Evolutionary conservation across 2,329 filamentous ascomycete genomes (phyloP).

Genomic region (Trichoderma asperellum): DNA sequence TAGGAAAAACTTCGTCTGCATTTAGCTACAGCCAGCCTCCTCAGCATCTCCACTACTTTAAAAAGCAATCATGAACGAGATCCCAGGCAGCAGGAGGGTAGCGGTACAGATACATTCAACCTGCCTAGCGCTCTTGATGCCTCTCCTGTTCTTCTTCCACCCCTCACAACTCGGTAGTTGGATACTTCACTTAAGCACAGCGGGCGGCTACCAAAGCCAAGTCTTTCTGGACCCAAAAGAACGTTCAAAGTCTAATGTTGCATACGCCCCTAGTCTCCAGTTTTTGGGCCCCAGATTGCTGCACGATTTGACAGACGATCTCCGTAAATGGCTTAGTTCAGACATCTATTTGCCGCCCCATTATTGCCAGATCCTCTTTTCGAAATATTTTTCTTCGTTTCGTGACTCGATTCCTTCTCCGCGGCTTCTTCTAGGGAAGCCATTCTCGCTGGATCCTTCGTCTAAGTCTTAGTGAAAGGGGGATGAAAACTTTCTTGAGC

Average conservation of each 20-base stretch:
- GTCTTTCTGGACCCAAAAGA: not conserved
- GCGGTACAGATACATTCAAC: constrained; percentile 1
- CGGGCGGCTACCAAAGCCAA: not conserved
- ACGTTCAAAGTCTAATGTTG: constrained; percentile 8
- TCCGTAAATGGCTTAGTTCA: constrained; percentile 28
- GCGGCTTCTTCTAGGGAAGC: not conserved
- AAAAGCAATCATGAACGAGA: constrained; percentile 1
- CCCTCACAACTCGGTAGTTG: constrained; percentile 5
- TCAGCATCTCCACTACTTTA: constrained; percentile 27
- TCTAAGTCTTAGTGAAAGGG: not conserved
- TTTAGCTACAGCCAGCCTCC: not conserved
- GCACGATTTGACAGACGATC: constrained; percentile 31
- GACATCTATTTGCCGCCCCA: constrained; percentile 10
- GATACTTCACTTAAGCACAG: constrained; percentile 7
- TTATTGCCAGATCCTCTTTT: constrained; percentile 12
- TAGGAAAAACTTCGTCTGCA: constrained; percentile 1
- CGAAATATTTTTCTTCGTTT: constrained; percentile 1
- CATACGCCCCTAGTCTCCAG: constrained; percentile 14
- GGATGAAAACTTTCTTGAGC: not conserved
- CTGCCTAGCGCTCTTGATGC: not conserved
- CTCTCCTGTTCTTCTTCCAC: not conserved
- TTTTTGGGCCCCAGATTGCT: constrained; percentile 27
- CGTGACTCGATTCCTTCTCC: constrained; percentile 17
- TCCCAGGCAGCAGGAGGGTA: not conserved
- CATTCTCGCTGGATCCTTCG: not conserved